phyloP scores from a whole-genome alignment of 306 rosid species.

The Dryas octopetala region DNA sequence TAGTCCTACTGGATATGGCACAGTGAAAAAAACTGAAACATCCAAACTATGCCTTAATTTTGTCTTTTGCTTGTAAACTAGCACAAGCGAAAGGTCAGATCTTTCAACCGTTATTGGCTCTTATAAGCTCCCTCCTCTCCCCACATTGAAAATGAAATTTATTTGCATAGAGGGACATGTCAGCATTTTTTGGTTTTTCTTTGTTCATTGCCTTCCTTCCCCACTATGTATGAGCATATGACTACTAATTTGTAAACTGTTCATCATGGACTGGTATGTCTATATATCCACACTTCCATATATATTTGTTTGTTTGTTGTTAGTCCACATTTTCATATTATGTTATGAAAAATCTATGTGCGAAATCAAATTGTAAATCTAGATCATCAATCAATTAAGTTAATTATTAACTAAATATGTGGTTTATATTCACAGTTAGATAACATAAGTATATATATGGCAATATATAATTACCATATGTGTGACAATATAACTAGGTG shows the following conservation, averaged over 20 bases:
- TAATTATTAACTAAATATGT: no score
- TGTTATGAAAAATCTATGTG: not conserved
- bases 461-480: no score
- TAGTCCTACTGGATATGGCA: not conserved
- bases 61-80: slow-evolving; percentile 35
- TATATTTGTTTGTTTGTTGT: not conserved
- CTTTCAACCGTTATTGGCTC: slow-evolving; percentile 27
- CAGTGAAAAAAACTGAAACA: slow-evolving; percentile 31
- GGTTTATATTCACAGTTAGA: no score
- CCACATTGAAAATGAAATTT: not conserved
- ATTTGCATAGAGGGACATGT: not conserved
- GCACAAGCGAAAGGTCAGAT: slow-evolving; percentile 43
- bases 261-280: not conserved
- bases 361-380: no score
- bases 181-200: not conserved
- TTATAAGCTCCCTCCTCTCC: no score
- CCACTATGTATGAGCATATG: not conserved
- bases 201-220: not conserved
- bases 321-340: not conserved
- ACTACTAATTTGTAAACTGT: not conserved
- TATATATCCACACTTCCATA: not conserved
- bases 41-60: slow-evolving; percentile 40
- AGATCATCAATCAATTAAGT: no score
- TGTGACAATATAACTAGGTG: no score
- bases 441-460: no score